phyloP scores from a whole-genome alignment of 768 basidiomycete species.

The Termitomyces sp. region DNA sequence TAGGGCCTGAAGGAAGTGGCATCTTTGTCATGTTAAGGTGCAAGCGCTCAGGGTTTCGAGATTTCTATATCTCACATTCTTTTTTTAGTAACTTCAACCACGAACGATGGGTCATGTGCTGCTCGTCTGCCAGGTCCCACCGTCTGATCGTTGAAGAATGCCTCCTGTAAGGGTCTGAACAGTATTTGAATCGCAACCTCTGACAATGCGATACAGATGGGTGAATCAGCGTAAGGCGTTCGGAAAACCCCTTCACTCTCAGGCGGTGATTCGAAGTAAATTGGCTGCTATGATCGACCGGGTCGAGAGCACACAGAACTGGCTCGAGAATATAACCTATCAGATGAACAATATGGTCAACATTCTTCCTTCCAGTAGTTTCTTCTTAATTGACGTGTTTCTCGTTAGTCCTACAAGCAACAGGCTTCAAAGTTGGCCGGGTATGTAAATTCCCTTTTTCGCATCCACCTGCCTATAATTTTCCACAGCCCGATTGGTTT shows the following conservation, averaged over 20 bases:
- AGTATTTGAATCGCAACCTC: not conserved
- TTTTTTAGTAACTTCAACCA: constrained; percentile 84
- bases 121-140: constrained; percentile 62
- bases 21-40: constrained; percentile 45
- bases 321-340: constrained; percentile 80
- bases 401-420: constrained; percentile 56
- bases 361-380: not conserved
- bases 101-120: constrained; percentile 91
- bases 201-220: constrained; percentile 48
- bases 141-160: constrained; percentile 49
- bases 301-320: constrained; percentile 65
- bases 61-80: not conserved
- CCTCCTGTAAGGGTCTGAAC: constrained; percentile 36
- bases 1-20: constrained; percentile 76
- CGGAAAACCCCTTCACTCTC: constrained; percentile 78
- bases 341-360: constrained; percentile 83
- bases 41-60: not conserved
- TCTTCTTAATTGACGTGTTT: not conserved
- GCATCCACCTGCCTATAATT: not conserved
- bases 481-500: constrained; percentile 54
- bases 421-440: constrained; percentile 73
- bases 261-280: constrained; percentile 86
- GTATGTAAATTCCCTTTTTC: constrained; percentile 24
- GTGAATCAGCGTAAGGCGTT: constrained; percentile 83
- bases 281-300: constrained; percentile 73